phyloP scores from a whole-genome alignment of 2,329 filamentous ascomycete species.

The Pezizomycotina sp. region DNA sequence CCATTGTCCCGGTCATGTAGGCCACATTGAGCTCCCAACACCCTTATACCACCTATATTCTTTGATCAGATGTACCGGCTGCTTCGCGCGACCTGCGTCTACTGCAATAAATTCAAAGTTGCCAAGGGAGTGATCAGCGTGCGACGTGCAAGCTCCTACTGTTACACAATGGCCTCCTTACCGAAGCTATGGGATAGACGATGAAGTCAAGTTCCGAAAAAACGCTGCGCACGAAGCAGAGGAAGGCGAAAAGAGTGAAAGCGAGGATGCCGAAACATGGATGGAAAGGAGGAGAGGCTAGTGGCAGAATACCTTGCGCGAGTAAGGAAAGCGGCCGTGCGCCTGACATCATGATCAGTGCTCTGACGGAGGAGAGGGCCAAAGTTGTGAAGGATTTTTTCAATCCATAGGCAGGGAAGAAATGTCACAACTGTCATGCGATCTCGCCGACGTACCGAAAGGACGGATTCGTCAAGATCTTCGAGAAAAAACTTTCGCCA shows the following conservation, averaged over 20 bases:
- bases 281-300: constrained; percentile 43
- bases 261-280: constrained; percentile 44
- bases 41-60: constrained; percentile 91
- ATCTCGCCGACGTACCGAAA: constrained; percentile 74
- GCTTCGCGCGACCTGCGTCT: constrained; percentile 72
- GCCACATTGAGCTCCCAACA: constrained; percentile 85
- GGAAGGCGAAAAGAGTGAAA: too few species aligned
- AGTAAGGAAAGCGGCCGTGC: too few species aligned
- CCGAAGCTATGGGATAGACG: constrained; percentile 37
- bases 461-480: constrained; percentile 83
- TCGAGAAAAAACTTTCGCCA: constrained; percentile 57
- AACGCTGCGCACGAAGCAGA: constrained; percentile 47
- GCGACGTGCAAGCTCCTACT: constrained; percentile 69
- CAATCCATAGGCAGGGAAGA: too few species aligned
- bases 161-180: constrained; percentile 65
- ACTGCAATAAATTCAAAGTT: constrained; percentile 76
- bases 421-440: constrained; percentile 44
- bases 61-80: constrained; percentile 81
- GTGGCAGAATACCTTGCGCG: constrained; percentile 57
- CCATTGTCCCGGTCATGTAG: constrained; percentile 78
- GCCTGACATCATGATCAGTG: constrained; percentile 62
- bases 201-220: constrained; percentile 28
- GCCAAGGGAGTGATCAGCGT: constrained; percentile 59
- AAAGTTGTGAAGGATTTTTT: constrained; percentile 68
- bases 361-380: constrained; percentile 59